phyloP scores from a whole-genome alignment of 176 grass and related monocot species.

The Oryza officinalis region DNA sequence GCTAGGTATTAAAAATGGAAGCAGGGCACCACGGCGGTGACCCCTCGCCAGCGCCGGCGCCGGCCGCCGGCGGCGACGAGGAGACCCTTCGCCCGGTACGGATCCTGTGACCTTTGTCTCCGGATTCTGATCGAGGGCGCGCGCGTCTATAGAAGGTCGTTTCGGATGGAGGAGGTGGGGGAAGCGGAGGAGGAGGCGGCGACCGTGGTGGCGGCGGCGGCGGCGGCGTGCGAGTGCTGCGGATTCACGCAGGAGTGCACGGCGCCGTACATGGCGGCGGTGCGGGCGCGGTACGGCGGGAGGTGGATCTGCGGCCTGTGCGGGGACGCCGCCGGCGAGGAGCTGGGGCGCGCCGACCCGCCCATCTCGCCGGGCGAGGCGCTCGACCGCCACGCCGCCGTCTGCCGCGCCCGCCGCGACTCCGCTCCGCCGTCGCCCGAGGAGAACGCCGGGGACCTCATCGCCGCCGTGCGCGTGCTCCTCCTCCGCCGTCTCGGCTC shows the following conservation, averaged over 20 bases:
- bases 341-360: constrained; percentile 49
- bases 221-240: constrained; percentile 72
- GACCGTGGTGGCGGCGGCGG: constrained; percentile 1
- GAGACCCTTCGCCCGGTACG: not conserved
- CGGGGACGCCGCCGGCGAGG: constrained; percentile 61
- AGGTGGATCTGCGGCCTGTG: constrained; percentile 77
- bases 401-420: constrained; percentile 37
- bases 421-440: constrained; percentile 44
- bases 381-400: constrained; percentile 54
- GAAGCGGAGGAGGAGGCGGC: not conserved
- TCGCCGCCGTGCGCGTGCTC: constrained; percentile 54
- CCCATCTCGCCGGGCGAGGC: constrained; percentile 67
- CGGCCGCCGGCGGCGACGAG: not conserved
- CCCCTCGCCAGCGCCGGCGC: not conserved
- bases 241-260: constrained; percentile 81
- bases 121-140: too few relatives aligned
- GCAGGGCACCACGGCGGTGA: constrained; percentile 17
- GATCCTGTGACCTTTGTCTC: not conserved
- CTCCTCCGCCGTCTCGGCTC: constrained; percentile 61
- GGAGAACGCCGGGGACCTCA: constrained; percentile 51
- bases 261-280: constrained; percentile 49
- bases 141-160: not conserved
- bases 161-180: not conserved
- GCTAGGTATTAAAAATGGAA: not conserved
- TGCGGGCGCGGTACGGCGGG: constrained; percentile 55